Evolutionary conservation across 768 basidiomycete species (phyloP).

Genomic region (Gelatoporia subvermispora): DNA sequence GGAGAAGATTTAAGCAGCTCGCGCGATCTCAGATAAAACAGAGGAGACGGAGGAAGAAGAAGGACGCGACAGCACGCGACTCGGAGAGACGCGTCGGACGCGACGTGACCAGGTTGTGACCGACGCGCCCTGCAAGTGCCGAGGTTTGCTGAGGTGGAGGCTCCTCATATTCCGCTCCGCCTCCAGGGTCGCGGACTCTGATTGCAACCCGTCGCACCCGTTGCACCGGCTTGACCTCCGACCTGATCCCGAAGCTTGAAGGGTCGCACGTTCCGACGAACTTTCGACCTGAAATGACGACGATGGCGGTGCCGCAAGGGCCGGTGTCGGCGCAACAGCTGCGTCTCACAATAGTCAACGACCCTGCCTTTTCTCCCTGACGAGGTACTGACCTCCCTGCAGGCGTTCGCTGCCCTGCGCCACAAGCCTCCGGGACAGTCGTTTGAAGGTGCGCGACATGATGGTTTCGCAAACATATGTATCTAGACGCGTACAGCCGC

Average conservation of each 20-base stretch:
- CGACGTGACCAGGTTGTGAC: constrained; percentile 12
- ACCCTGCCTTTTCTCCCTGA: too few species aligned
- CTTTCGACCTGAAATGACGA: too few species aligned
- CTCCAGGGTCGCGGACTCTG: too few species aligned
- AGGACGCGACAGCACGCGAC: too few species aligned
- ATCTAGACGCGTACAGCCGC: neutral
- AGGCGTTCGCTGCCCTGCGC: constrained; percentile 45
- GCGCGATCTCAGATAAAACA: too few species aligned
- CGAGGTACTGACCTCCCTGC: neutral
- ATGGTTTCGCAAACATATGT: neutral
- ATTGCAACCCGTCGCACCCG: too few species aligned
- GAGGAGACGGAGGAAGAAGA: too few species aligned
- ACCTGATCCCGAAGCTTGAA: too few species aligned
- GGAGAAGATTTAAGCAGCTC: too few species aligned
- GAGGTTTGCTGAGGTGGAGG: neutral
- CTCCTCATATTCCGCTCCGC: too few species aligned
- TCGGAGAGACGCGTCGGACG: neutral
- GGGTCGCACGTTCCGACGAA: too few species aligned
- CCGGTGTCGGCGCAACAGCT: neutral
- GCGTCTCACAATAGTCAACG: constrained; percentile 11
- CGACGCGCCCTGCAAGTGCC: constrained; percentile 7
- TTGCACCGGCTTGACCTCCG: too few species aligned
- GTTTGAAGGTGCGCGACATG: constrained; percentile 32
- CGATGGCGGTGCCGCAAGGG: neutral
- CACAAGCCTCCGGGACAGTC: constrained; percentile 40